Conservation (phyloP, 176 grass and related monocot genomes). For the Eremochloa ophiuroides region DNA sequence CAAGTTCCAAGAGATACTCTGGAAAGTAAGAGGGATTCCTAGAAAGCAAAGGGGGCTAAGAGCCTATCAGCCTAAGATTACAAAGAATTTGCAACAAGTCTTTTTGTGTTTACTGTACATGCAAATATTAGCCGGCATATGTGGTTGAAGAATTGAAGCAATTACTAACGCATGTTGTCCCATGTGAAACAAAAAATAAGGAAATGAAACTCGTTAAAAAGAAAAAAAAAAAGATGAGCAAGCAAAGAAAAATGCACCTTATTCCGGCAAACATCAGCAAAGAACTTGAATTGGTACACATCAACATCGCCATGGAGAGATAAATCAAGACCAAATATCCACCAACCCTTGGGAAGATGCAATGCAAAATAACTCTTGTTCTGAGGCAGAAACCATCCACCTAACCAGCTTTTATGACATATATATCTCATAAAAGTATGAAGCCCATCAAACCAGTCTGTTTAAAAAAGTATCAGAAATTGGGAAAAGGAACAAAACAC, state of each 20-base stretch:
- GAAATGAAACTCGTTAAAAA: background rate
- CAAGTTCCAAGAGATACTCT: conserved; percentile 25
- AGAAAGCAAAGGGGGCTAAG: background rate
- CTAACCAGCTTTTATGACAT: conserved; percentile 94
- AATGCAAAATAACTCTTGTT: conserved; percentile 96
- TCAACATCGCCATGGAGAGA: conserved; percentile 92
- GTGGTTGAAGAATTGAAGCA: conserved; percentile 14
- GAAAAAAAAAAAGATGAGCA: background rate
- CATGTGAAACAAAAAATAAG: conserved; percentile 2
- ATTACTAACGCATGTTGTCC: background rate
- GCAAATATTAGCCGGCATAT: background rate
- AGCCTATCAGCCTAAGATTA: background rate
- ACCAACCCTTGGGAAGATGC: conserved; percentile 86
- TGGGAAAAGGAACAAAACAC: conserved; percentile 24
- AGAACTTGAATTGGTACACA: conserved; percentile 98
- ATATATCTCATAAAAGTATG: conserved; percentile 95
- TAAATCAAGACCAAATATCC: conserved; percentile 97
- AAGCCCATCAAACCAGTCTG: conserved; percentile 97
- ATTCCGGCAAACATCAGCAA: conserved; percentile 63
- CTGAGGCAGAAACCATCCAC: conserved; percentile 95
- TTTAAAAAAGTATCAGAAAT: conserved; percentile 6
- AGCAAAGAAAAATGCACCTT: conserved; percentile 51
- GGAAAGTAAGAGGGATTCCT: background rate
- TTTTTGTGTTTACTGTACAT: background rate
- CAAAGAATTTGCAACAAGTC: background rate